Percentiles rank a stretch among this genome's conserved stretches.
These are phyloP conservation scores for Penicillium vulpinum DNA, from an alignment of 2,329 filamentous ascomycete genomes.

Conservation along the genomic window DNA sequence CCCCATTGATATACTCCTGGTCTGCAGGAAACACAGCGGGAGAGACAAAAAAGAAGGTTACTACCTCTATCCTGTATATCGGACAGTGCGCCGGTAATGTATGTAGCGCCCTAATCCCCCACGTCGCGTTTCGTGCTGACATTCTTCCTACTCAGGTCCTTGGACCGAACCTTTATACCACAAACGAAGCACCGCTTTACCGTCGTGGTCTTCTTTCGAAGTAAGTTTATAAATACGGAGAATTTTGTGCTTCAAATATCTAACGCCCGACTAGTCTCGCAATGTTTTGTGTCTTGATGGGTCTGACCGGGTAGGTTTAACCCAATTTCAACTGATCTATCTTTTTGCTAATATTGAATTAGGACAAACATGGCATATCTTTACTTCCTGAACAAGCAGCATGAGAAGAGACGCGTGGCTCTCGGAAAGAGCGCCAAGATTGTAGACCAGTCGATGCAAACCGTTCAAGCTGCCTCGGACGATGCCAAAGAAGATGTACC, in stretches of 20 bases:
- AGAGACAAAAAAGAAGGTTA: constrained; percentile 69
- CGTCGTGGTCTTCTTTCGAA: constrained; percentile 60
- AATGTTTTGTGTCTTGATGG: constrained; percentile 61
- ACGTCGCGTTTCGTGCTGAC: background rate
- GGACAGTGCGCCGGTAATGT: constrained; percentile 65
- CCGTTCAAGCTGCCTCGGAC: constrained; percentile 25
- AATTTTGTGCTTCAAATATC: background rate
- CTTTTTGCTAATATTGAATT: background rate
- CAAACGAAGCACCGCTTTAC: constrained; percentile 60
- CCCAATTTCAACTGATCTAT: background rate
- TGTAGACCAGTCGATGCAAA: constrained; percentile 61
- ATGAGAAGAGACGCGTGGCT: constrained; percentile 55
- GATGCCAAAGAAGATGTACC: constrained; percentile 31
- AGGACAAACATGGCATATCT: constrained; percentile 51
- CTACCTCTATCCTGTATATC: constrained; percentile 64
- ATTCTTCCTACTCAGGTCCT: constrained; percentile 47
- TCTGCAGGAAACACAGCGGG: constrained; percentile 64
- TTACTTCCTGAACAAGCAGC: constrained; percentile 55
- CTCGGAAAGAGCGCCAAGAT: constrained; percentile 62
- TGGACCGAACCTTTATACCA: constrained; percentile 64
- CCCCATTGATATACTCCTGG: constrained; percentile 69
- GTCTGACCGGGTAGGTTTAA: constrained; percentile 47
- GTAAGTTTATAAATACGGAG: constrained; percentile 21
- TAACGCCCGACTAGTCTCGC: constrained; percentile 44
- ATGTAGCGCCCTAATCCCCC: background rate